phyloP scores from a whole-genome alignment of 345 rosid genomes.

The Raphanus sativus region DNA sequence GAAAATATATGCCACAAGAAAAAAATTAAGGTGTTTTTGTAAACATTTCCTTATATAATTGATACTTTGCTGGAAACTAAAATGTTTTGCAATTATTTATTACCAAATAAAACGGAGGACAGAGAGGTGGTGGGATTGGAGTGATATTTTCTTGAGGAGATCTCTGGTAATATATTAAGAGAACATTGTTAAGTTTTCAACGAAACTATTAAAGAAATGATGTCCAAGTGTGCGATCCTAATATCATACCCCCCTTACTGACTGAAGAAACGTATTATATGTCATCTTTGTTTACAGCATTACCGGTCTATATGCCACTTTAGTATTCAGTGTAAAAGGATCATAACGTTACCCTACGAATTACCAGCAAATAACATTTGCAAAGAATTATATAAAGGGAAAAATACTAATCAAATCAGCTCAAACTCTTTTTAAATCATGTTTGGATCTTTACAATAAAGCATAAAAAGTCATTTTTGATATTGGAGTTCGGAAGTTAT shows the following conservation, averaged over 20 bases:
- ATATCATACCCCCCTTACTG: not conserved
- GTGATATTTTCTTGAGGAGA: conserved; percentile 6
- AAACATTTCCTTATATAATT: not conserved
- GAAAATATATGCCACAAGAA: not conserved
- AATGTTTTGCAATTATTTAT: not conserved
- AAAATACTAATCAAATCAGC: not conserved
- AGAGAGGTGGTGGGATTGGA: conserved; percentile 19
- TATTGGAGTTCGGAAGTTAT: not conserved
- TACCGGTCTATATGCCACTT: not conserved
- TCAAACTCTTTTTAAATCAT: not conserved
- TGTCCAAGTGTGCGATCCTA: not conserved
- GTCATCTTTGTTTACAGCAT: not conserved
- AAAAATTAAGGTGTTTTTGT: not conserved
- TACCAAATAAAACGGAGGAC: not conserved
- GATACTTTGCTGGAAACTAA: not conserved
- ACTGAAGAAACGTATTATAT: not conserved
- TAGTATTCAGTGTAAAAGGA: not conserved
- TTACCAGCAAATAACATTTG: not conserved
- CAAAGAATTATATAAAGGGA: not conserved
- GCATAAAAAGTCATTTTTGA: not conserved
- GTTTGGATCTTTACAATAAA: not conserved
- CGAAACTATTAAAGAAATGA: conserved; percentile 12
- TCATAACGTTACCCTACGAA: not conserved
- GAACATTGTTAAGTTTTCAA: conserved; percentile 6
- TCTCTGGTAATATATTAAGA: conserved; percentile 2